A percentile compares a stretch with the other conserved stretches of the same genome.
Evolutionary conservation across 352 stramenopile genomes (phyloP).

Genomic region (Saprolegnia diclina): DNA sequence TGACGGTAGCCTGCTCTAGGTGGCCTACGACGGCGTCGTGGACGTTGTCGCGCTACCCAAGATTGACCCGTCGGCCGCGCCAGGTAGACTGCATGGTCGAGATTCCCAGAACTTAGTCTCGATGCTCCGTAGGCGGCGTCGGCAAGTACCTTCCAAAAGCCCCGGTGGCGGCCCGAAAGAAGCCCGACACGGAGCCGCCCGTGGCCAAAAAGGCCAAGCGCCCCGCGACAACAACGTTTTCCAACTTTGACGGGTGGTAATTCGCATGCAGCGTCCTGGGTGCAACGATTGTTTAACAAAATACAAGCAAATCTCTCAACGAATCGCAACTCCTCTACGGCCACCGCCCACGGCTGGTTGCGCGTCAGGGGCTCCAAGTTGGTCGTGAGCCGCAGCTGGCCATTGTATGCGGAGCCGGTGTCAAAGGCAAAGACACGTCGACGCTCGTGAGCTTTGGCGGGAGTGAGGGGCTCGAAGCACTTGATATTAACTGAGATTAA

Average conservation of each 20-base stretch:
- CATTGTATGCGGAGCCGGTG: no score
- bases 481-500: no score
- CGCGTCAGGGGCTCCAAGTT: no score
- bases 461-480: no score
- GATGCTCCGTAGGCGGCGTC: constrained; percentile 27
- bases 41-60: constrained; percentile 43
- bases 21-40: constrained; percentile 67
- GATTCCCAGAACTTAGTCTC: not conserved
- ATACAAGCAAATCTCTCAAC: no score
- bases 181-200: not conserved
- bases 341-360: no score
- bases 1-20: not conserved
- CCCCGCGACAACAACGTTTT: constrained; percentile 11
- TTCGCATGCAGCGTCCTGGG: no score
- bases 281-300: no score
- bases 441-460: no score
- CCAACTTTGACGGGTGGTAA: constrained; percentile 25
- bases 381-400: no score
- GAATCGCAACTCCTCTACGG: no score
- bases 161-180: not conserved
- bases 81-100: constrained; percentile 36
- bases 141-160: constrained; percentile 60
- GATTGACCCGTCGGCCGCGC: constrained; percentile 29
- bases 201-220: constrained; percentile 16
- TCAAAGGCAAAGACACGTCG: no score